Evolutionary conservation across 2,329 filamentous ascomycete species (phyloP).

Genomic region (Falciphora oryzae): DNA sequence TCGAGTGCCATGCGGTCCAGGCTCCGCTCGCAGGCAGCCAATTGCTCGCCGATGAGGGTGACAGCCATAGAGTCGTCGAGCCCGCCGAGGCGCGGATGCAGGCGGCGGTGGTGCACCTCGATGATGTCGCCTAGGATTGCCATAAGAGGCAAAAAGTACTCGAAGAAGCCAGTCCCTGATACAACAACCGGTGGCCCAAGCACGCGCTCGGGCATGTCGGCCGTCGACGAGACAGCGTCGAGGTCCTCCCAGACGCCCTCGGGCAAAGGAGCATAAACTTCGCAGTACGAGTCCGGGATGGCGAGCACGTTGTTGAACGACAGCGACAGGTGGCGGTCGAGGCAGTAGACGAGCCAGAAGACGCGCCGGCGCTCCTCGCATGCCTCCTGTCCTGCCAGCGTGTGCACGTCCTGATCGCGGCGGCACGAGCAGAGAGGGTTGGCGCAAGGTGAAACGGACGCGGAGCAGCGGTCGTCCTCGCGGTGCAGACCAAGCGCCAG

Average conservation of each 20-base stretch:
- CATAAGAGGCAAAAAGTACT: conserved; percentile 45
- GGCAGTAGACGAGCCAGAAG: conserved; percentile 42
- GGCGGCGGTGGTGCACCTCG: conserved; percentile 37
- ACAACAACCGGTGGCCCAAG: conserved; percentile 33
- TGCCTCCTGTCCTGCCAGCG: conserved; percentile 30
- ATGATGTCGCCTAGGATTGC: conserved; percentile 43
- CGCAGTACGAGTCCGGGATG: conserved; percentile 40
- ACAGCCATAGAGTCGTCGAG: conserved; percentile 29
- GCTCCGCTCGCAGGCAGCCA: conserved; percentile 33
- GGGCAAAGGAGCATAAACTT: conserved; percentile 34
- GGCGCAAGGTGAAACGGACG: conserved; percentile 22
- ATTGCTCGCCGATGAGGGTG: conserved; percentile 28
- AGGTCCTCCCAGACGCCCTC: conserved; percentile 35
- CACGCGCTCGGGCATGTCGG: conserved; percentile 26
- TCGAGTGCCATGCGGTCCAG: conserved; percentile 26
- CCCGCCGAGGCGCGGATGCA: conserved; percentile 35
- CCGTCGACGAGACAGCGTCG: conserved; percentile 22
- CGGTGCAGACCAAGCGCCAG: conserved; percentile 31
- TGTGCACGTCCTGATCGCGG: conserved; percentile 20
- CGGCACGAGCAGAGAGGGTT: conserved; percentile 28
- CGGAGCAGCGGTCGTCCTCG: conserved; percentile 28
- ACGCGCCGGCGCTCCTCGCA: conserved; percentile 40
- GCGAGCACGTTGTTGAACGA: conserved; percentile 39
- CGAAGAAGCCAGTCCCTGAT: conserved; percentile 39
- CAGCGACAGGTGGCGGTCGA: conserved; percentile 41